Evolutionary conservation across 2,329 filamentous ascomycete genomes (phyloP).

Genomic region (Dissoconium aciculare): DNA sequence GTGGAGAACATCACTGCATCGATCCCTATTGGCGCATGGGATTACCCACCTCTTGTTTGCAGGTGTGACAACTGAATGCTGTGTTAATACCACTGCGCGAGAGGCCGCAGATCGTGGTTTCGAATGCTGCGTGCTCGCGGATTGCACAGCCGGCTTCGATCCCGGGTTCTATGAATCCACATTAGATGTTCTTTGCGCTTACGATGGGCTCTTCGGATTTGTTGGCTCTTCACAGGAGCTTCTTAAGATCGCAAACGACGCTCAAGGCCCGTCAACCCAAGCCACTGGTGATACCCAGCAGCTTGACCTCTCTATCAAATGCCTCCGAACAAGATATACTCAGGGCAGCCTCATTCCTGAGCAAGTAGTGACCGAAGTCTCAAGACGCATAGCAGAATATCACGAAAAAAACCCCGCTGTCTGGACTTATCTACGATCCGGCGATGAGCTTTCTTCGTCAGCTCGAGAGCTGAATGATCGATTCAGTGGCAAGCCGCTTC

Average conservation of each 20-base stretch:
- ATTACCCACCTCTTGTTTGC: constrained; percentile 44
- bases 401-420: constrained; percentile 33
- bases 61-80: constrained; percentile 46
- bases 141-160: constrained; percentile 38
- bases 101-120: constrained; percentile 48
- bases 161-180: constrained; percentile 32
- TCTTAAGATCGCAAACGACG: constrained; percentile 22
- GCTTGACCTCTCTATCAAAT: constrained; percentile 30
- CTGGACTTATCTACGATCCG: constrained; percentile 35
- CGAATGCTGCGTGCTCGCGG: constrained; percentile 40
- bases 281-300: constrained; percentile 24
- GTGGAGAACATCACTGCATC: constrained; percentile 41
- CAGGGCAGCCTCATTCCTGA: constrained; percentile 30
- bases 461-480: constrained; percentile 28
- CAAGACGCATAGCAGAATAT: constrained; percentile 36
- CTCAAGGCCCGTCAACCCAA: constrained; percentile 25
- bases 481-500: constrained; percentile 27
- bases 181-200: constrained; percentile 37
- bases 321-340: constrained; percentile 32
- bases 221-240: constrained; percentile 30
- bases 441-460: constrained; percentile 27
- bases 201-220: constrained; percentile 39
- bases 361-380: constrained; percentile 31
- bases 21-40: constrained; percentile 38
- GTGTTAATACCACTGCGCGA: constrained; percentile 40